These are phyloP conservation scores for Ceratobasidium sp. DNA, from an alignment of 1,284 basidiomycete genomes.

Conservation along the genomic window DNA sequence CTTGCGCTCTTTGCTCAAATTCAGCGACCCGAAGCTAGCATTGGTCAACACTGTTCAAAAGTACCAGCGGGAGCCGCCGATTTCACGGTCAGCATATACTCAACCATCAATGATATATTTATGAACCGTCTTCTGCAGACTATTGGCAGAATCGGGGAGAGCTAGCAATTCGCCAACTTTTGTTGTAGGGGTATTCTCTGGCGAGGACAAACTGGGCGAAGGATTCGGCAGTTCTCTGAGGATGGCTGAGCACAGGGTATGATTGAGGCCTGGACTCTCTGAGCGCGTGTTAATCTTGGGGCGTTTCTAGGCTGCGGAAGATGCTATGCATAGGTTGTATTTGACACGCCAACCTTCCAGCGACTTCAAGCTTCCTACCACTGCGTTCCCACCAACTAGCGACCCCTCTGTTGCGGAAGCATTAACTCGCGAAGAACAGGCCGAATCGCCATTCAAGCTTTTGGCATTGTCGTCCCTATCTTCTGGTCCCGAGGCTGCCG, in stretches of 20 bases:
- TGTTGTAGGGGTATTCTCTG: constrained; percentile 94
- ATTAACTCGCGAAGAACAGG: constrained; percentile 14
- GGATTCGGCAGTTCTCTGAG: constrained; percentile 92
- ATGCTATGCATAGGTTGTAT: constrained; percentile 84
- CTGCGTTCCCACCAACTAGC: constrained; percentile 65
- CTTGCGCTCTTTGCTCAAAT: constrained; percentile 87
- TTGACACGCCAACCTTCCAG: constrained; percentile 80
- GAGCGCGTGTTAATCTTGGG: constrained; percentile 13
- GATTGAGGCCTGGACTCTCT: constrained; percentile 52
- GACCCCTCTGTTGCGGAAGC: constrained; percentile 19
- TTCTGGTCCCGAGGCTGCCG: constrained; percentile 58
- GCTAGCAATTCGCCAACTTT: constrained; percentile 91
- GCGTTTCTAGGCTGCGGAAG: constrained; percentile 78
- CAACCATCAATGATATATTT: constrained; percentile 13
- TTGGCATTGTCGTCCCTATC: constrained; percentile 62
- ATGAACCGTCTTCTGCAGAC: constrained; percentile 56
- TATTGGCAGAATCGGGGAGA: constrained; percentile 94
- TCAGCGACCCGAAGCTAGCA: constrained; percentile 86
- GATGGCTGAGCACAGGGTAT: constrained; percentile 95
- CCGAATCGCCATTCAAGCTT: constrained; percentile 24
- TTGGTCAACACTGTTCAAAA: constrained; percentile 82
- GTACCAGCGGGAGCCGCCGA: constrained; percentile 79
- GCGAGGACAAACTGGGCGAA: constrained; percentile 90
- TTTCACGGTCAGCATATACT: constrained; percentile 70
- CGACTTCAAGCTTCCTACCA: constrained; percentile 74